Percentiles rank a stretch among this genome's conserved stretches.
Evolutionary conservation across 2,329 filamentous ascomycete species (phyloP).

Genomic region (Botrytis hyacinthi): DNA sequence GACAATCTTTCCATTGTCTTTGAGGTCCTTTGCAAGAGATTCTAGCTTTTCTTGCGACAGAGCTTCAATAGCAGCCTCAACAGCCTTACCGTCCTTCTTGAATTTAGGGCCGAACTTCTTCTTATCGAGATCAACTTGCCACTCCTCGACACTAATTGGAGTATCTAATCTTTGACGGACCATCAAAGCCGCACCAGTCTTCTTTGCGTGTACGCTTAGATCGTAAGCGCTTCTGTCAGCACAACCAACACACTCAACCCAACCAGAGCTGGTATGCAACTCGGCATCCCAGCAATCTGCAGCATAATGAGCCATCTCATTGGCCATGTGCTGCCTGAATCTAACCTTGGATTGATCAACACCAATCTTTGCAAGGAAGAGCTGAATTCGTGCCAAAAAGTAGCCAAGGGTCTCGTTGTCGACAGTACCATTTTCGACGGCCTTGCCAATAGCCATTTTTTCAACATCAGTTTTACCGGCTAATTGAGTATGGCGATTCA

Average conservation of each 20-base stretch:
- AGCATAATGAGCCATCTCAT: constrained; percentile 91
- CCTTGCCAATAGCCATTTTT: constrained; percentile 77
- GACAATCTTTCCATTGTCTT: constrained; percentile 70
- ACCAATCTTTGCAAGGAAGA: constrained; percentile 86
- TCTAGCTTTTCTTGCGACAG: constrained; percentile 75
- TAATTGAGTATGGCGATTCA: constrained; percentile 82
- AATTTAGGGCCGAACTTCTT: constrained; percentile 95
- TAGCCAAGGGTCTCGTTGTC: constrained; percentile 98
- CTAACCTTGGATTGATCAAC: constrained; percentile 84
- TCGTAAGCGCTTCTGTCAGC: constrained; percentile 96
- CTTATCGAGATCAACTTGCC: constrained; percentile 82
- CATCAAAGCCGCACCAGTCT: constrained; percentile 81
- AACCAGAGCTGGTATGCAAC: constrained; percentile 85
- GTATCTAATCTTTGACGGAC: constrained; percentile 79
- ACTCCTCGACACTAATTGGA: constrained; percentile 80
- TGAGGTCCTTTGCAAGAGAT: constrained; percentile 71
- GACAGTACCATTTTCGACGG: constrained; percentile 77
- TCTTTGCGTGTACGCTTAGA: constrained; percentile 86
- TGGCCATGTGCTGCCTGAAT: constrained; percentile 95
- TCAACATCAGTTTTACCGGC: constrained; percentile 76
- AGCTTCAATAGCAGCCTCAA: constrained; percentile 73
- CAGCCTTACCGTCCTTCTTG: constrained; percentile 87
- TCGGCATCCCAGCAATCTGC: constrained; percentile 98
- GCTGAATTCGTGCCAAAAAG: constrained; percentile 90
- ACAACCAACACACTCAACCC: constrained; percentile 98